Conservation (phyloP, 2,329 filamentous ascomycete species). For the Ophiostoma sp. region DNA sequence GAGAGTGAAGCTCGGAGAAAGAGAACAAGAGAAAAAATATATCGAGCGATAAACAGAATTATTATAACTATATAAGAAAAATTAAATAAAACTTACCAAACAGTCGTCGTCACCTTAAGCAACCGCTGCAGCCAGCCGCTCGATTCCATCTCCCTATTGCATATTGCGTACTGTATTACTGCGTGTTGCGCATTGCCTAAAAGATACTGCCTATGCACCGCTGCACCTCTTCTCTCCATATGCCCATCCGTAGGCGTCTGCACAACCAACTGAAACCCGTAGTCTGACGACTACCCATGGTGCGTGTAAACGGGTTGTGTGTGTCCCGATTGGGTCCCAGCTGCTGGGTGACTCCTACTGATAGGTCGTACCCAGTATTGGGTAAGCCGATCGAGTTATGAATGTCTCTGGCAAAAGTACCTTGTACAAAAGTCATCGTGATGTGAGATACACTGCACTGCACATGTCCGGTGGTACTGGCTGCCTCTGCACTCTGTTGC, state of each 20-base stretch:
- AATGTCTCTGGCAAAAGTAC: not conserved
- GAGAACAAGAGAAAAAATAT: too few species aligned
- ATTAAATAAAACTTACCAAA: not conserved
- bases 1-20: too few species aligned
- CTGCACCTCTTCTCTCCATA: too few species aligned
- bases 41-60: too few species aligned
- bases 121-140: constrained; percentile 11
- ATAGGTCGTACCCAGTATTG: not conserved
- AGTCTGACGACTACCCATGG: constrained; percentile 1
- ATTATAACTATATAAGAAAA: too few species aligned
- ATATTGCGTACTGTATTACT: not conserved
- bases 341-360: not conserved
- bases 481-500: not conserved
- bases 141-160: not conserved
- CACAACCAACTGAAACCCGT: not conserved
- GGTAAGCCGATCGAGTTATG: not conserved
- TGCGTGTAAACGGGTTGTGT: not conserved
- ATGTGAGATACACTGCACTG: not conserved
- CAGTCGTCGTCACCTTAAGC: not conserved
- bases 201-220: not conserved
- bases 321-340: not conserved
- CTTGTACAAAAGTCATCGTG: not conserved
- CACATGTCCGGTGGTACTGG: not conserved
- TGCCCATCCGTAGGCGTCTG: not conserved
- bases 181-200: not conserved